phyloP scores from a whole-genome alignment of 345 rosid genomes.

The Laguncularia racemosa region DNA sequence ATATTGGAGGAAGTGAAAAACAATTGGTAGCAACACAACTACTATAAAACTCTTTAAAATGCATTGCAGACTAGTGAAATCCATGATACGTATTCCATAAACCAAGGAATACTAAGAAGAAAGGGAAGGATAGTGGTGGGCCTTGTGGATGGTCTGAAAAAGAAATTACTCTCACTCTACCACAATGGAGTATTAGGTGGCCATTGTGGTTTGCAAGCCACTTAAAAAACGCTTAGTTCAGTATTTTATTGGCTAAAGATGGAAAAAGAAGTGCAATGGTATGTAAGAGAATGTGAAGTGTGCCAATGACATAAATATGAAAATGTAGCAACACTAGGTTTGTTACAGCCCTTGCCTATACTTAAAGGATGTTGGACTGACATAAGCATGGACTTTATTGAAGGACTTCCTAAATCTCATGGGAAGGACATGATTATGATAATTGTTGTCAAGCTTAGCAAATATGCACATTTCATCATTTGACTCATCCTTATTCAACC shows the following conservation, averaged over 20 bases:
- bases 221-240: not conserved
- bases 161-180: too few relatives aligned
- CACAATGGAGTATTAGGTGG: not conserved
- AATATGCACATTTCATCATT: not conserved
- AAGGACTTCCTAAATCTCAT: not conserved
- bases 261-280: not conserved
- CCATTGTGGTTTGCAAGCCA: not conserved
- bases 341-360: too few relatives aligned
- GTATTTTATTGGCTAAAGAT: not conserved
- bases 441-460: not conserved
- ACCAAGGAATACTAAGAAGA: not conserved
- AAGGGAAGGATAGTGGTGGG: not conserved
- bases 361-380: not conserved
- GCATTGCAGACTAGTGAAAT: not conserved
- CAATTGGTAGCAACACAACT: too few relatives aligned
- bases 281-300: not conserved
- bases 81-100: not conserved
- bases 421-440: not conserved
- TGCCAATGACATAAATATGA: conserved; percentile 1
- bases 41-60: not conserved
- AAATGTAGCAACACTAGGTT: too few relatives aligned
- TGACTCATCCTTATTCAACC: not conserved
- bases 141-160: not conserved
- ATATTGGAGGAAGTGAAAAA: too few relatives aligned
- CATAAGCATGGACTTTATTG: not conserved